Evolutionary conservation across 345 rosid genomes (phyloP), one percentile per base, ranked within the genome.

Genomic region (Psidium guajava): DNA sequence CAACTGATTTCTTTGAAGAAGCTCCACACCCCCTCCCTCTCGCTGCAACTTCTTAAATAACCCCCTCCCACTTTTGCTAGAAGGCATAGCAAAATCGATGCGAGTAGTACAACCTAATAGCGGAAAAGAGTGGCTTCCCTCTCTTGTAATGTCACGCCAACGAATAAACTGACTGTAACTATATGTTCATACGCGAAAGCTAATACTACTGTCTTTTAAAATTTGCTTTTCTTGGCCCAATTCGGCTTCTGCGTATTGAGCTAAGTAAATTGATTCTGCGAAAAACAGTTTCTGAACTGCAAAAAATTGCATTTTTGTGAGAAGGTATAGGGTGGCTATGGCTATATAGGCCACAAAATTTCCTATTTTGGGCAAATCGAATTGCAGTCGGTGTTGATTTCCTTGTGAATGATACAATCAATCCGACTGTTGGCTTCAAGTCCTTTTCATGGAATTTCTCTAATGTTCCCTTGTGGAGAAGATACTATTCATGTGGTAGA

Each of bases 21-120:
- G 55, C 86, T 86, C 61, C 87, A 51, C 73, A 75, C 42, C 87
- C 20, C 83, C 83, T 64, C 73, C 92, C 90, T 57, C 15, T 89
- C 59, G 75, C 90, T 24, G 88, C 90, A 40, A 89, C 91, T 77
- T 89, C 91, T 77, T 87, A 61, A 6, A 47, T 42, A 28, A n/a
- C 15, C 15, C 24, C 16, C 47, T 69, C 47, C 47, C 18, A 69
- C 77, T 69, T 36, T 36, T 69, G 3, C 77, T 0, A 18, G 77
- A 18, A 32, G 77, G 36, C 22, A 1, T 18, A 69, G 77, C 77
- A 69, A 69, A 36, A 36, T 36, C 47, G 32, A 36, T 69, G 6
- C 18, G 47, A 18, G 47, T 69, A 8, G 47, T 69, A 16, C 32
- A 69, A 69, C 44, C 18, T 69, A 32, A 32, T 69, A 8, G 77